These are phyloP conservation scores for Miscanthus sacchariflorus DNA, from an alignment of 202 grass and related monocot genomes.

Conservation along the genomic window DNA sequence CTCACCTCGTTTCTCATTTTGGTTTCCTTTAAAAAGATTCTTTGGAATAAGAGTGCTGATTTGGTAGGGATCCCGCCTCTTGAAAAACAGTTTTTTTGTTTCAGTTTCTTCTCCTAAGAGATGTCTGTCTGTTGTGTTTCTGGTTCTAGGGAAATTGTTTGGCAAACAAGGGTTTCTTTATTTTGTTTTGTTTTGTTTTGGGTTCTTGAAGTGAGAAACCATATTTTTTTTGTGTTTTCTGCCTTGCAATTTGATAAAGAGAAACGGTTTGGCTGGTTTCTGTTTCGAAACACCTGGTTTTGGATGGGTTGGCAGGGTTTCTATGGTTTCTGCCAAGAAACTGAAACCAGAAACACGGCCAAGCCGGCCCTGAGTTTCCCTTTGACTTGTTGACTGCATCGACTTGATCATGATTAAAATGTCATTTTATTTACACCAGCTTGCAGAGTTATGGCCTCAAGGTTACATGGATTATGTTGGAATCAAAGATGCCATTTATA, in stretches of 20 bases:
- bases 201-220: neutral
- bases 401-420: slow-evolving; percentile 35
- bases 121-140: neutral
- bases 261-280: neutral
- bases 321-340: neutral
- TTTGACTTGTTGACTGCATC: neutral
- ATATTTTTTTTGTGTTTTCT: neutral
- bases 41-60: neutral
- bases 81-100: neutral
- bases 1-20: slow-evolving; percentile 1
- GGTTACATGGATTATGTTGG: slow-evolving; percentile 98
- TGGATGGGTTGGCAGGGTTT: neutral
- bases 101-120: neutral
- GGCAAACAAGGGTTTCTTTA: neutral
- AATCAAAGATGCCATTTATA: slow-evolving; percentile 95
- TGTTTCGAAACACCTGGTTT: neutral
- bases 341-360: neutral
- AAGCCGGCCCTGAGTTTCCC: neutral
- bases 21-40: neutral
- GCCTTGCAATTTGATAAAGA: neutral
- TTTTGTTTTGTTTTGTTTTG: neutral
- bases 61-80: neutral
- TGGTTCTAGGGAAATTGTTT: neutral
- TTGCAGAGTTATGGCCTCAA: slow-evolving; percentile 95
- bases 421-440: slow-evolving; percentile 55